phyloP scores from a whole-genome alignment of 2,329 filamentous ascomycete genomes.

The Allantophomopsis cytisporea region DNA sequence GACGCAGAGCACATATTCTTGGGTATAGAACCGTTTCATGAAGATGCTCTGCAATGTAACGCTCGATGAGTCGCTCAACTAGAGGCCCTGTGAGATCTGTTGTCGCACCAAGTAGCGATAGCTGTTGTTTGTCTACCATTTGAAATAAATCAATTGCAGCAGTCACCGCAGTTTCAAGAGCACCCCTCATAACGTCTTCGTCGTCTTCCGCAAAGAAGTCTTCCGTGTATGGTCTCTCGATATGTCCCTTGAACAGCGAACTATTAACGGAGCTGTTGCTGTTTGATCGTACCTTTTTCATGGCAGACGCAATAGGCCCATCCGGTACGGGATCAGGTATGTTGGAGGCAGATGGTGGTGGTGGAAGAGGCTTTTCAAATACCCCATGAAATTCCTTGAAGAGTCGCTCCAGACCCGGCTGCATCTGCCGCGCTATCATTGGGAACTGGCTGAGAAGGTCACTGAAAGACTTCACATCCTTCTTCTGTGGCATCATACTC shows the following conservation, averaged over 20 bases:
- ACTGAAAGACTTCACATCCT: constrained; percentile 81
- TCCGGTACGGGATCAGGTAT: constrained; percentile 46
- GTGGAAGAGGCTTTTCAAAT: constrained; percentile 73
- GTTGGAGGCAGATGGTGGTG: constrained; percentile 48
- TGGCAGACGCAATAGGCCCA: constrained; percentile 38
- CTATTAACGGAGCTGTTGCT: constrained; percentile 23
- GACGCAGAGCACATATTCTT: constrained; percentile 62
- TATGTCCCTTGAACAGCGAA: constrained; percentile 7
- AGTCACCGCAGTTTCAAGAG: constrained; percentile 83
- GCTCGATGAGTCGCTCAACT: constrained; percentile 88
- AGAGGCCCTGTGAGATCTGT: constrained; percentile 86
- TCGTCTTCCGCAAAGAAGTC: constrained; percentile 74
- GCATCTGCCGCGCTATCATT: constrained; percentile 94
- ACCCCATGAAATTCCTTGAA: constrained; percentile 82
- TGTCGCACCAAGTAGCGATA: constrained; percentile 81
- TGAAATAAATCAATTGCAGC: constrained; percentile 93
- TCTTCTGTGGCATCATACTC: constrained; percentile 51
- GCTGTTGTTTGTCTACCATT: constrained; percentile 85
- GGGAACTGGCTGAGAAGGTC: constrained; percentile 87
- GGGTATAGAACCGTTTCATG: constrained; percentile 78
- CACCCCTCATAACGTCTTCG: constrained; percentile 78
- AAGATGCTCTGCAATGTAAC: constrained; percentile 86
- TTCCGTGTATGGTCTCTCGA: constrained; percentile 25
- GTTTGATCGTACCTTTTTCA: constrained; percentile 39
- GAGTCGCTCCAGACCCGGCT: constrained; percentile 74